phyloP scores from a whole-genome alignment of 2,329 filamentous ascomycete genomes.

The Aspergillus cejpii region DNA sequence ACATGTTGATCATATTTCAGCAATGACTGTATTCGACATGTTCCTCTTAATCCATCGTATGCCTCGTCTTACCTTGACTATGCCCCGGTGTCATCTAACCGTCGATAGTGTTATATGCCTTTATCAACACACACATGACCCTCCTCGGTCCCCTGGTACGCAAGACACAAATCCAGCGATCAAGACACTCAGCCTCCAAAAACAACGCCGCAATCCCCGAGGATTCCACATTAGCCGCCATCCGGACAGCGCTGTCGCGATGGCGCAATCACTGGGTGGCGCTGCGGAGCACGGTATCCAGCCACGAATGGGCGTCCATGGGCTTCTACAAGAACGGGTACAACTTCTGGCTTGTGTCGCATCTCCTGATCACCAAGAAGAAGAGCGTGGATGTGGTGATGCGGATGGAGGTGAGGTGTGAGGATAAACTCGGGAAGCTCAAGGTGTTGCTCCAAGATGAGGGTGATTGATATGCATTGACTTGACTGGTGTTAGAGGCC shows the following conservation, averaged over 20 bases:
- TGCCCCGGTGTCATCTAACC: not conserved
- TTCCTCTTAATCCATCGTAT: constrained; percentile 41
- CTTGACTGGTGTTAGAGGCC: not conserved
- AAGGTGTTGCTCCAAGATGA: constrained; percentile 37
- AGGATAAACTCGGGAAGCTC: constrained; percentile 39
- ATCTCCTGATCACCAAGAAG: constrained; percentile 38
- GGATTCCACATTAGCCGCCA: constrained; percentile 26
- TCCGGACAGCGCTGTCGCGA: constrained; percentile 31
- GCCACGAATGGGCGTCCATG: constrained; percentile 36
- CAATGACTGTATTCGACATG: constrained; percentile 36
- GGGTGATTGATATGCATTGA: constrained; percentile 27
- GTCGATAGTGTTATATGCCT: constrained; percentile 36
- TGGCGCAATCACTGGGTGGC: constrained; percentile 38
- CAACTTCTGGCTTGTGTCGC: constrained; percentile 41
- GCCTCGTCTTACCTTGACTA: constrained; percentile 3
- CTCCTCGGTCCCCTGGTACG: constrained; percentile 27
- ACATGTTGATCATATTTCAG: constrained; percentile 12
- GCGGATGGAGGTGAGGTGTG: constrained; percentile 41
- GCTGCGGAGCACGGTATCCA: constrained; percentile 27
- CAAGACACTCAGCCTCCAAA: constrained; percentile 7
- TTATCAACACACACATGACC: constrained; percentile 39
- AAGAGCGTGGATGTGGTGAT: constrained; percentile 41
- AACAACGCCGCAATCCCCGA: constrained; percentile 20
- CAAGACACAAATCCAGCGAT: constrained; percentile 4
- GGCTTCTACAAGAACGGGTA: constrained; percentile 41